phyloP scores from a whole-genome alignment of 2,329 filamentous ascomycete species.

The Ceratocystis variospora region DNA sequence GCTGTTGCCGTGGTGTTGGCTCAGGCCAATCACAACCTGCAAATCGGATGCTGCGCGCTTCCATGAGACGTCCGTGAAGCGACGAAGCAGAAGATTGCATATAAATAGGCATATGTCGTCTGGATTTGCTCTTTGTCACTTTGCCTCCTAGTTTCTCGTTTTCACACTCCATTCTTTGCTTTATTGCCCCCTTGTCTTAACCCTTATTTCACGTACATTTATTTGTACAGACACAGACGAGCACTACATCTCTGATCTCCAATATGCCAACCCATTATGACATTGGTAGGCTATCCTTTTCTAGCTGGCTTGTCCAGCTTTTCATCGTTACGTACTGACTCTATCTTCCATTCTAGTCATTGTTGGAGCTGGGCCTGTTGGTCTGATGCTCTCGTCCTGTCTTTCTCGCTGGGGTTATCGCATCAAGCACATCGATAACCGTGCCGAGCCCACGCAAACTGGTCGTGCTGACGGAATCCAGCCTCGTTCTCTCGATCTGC shows the following conservation, averaged over 20 bases:
- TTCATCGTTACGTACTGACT: slow-evolving; percentile 23
- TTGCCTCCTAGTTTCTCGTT: neutral
- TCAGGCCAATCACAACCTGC: neutral
- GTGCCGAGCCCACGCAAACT: slow-evolving; percentile 68
- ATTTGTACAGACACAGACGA: neutral
- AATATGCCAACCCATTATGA: slow-evolving; percentile 28
- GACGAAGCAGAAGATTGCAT: neutral
- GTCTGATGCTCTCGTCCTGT: slow-evolving; percentile 74
- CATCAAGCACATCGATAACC: slow-evolving; percentile 89
- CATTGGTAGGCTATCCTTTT: slow-evolving; percentile 29
- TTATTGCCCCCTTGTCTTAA: neutral
- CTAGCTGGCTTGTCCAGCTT: neutral
- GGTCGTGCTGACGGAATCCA: slow-evolving; percentile 87
- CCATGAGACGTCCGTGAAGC: neutral
- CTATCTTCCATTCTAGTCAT: slow-evolving; percentile 43
- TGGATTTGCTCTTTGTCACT: neutral
- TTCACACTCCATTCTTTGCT: neutral
- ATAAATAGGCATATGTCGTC: neutral
- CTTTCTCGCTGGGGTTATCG: slow-evolving; percentile 87
- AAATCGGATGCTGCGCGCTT: neutral
- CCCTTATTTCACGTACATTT: neutral
- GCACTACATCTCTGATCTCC: neutral
- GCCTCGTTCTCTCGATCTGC: slow-evolving; percentile 71
- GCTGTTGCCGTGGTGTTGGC: neutral
- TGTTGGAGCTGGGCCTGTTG: slow-evolving; percentile 77